Base-by-base conservation (phyloP, 2,329 filamentous ascomycete species). In the Cryoendolithus antarcticus region DNA sequence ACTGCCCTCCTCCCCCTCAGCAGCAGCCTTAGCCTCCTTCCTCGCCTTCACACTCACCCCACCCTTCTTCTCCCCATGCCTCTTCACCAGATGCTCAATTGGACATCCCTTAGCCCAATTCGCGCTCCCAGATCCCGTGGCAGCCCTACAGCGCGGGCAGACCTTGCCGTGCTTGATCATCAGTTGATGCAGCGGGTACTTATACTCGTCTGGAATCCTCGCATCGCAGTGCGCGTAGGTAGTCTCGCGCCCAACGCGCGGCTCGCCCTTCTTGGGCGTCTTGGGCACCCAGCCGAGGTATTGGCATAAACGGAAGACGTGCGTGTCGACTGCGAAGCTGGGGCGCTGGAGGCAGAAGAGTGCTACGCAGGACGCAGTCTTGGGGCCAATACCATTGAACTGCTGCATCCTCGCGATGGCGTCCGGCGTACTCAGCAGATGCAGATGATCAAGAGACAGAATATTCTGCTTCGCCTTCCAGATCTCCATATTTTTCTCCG, bases 1-100 rank as follows among this genome's bases (percentile, higher is more conserved):
- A 76, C 75, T 21, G 72, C 75, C 55, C 69, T 93, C 40, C 82
- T 93, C 9, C 70, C 88, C n/a, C 71, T 79, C n/a, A 78, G 80
- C 42, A 88, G 83, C 4, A 86, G 88, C 57, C 80, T 82, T 4
- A 69, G 72, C 15, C 63, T 71, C 13, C 50, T 50, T 53, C 33
- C 48, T 47, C 29, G 48, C 48, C 33, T 38, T 47, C 27, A 46
- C 45, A n/a, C 48, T 53, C 2, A 44, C 45, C 31, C 54, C 61
- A 30, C 58, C 65, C 50, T 74, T 74, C 48, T 70, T 69, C 42
- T 62, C 67, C 6, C 72, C 75, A n/a, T 64, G 70, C 38, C 74
- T 61, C 40, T 60, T 70, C 3, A 79, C 72, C 29, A 80, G 55
- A 52, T 79, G 72, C 37, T 80, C 77, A 52, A 81, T 77, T 6